A percentile compares a stretch with the other conserved stretches of the same genome.
These are phyloP conservation scores for Waltiozyma sp. DNA, from an alignment of 1,139 yeast genomes.

Conservation along the genomic window DNA sequence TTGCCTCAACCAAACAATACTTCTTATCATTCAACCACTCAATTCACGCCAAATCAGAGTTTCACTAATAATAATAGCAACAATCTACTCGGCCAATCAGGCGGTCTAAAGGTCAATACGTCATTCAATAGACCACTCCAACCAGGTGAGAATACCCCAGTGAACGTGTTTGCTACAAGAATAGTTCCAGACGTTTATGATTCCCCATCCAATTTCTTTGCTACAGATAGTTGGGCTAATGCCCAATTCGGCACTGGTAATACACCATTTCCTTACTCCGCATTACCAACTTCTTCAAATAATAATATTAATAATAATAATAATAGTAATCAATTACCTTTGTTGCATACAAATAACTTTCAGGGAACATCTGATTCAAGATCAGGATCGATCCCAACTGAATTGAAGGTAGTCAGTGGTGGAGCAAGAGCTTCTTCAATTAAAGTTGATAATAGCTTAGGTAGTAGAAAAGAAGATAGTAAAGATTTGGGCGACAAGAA, in stretches of 20 bases:
- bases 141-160: conserved; percentile 38
- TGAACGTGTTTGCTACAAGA: conserved; percentile 34
- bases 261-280: conserved; percentile 20
- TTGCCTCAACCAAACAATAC: conserved; percentile 13
- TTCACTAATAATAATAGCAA: conserved; percentile 2
- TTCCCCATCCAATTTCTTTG: conserved; percentile 38
- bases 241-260: conserved; percentile 21
- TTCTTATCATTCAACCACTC: neutral
- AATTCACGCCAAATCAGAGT: neutral
- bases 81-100: conserved; percentile 1
- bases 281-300: conserved; percentile 4
- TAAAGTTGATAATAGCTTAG: neutral
- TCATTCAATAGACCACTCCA: conserved; percentile 5
- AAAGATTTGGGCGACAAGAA: too few relatives aligned
- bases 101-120: neutral
- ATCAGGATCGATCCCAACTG: neutral
- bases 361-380: neutral
- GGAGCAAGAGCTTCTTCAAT: neutral
- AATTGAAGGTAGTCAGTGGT: neutral
- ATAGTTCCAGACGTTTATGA: conserved; percentile 46
- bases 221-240: conserved; percentile 20
- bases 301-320: conserved; percentile 1
- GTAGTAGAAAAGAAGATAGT: neutral
- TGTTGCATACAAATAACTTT: neutral
- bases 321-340: conserved; percentile 1